A percentile compares a stretch with the other conserved stretches of the same genome.
phyloP scores from a whole-genome alignment of 495 filamentous ascomycete species.

The Sordaria brevicollis region DNA sequence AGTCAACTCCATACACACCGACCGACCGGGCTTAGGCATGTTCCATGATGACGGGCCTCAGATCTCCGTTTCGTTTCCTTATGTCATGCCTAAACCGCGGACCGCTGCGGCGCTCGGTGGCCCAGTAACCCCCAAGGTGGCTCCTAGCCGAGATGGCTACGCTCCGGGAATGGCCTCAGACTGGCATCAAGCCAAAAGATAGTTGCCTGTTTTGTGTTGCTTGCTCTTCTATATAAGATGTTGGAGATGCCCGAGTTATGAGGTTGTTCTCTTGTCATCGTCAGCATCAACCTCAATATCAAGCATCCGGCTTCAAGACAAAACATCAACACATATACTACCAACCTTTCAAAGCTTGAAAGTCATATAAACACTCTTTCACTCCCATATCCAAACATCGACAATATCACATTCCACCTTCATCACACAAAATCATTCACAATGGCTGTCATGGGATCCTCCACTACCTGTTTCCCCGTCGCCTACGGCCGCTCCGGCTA shows the following conservation, averaged over 20 bases:
- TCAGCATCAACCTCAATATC: slow-evolving; percentile 20
- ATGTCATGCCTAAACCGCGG: neutral
- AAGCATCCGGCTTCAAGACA: slow-evolving; percentile 10
- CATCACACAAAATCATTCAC: slow-evolving; percentile 11
- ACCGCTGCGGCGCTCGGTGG: neutral
- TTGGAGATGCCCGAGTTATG: slow-evolving; percentile 5
- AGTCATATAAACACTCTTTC: neutral
- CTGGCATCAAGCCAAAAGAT: neutral
- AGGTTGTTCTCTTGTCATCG: slow-evolving; percentile 10
- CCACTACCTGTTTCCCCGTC: slow-evolving; percentile 41
- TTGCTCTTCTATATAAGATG: slow-evolving; percentile 22
- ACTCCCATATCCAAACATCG: slow-evolving; percentile 1
- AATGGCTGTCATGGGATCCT: slow-evolving; percentile 33
- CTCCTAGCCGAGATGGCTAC: neutral
- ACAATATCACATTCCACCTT: neutral
- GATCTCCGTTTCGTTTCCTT: neutral
- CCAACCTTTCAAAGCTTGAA: neutral
- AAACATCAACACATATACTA: neutral
- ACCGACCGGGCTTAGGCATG: neutral
- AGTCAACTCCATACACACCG: neutral
- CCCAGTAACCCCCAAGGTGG: neutral
- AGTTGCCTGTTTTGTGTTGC: neutral
- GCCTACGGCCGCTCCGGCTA: slow-evolving; percentile 45
- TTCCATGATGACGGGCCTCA: neutral
- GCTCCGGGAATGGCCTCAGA: neutral